Base-by-base conservation (phyloP, 306 rosid species). In the Sphenostylis stenocarpa region DNA sequence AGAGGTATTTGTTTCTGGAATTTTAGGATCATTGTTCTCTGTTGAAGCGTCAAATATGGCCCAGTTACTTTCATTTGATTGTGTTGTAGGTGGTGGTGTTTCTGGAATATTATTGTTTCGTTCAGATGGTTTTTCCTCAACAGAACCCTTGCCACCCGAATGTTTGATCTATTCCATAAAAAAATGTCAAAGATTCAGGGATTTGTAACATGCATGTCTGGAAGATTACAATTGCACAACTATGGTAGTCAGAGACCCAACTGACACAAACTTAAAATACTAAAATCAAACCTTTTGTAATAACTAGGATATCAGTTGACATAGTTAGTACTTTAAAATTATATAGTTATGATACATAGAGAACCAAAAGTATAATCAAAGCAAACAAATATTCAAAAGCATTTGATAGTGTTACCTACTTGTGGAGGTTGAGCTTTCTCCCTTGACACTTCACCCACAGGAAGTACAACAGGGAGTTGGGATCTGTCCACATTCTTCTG, bases 21-120 rank as follows among this genome's bases (percentile, higher is more conserved):
- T 79, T 76, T 63, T 28, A 13, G 81, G 63, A 69, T 26, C 34
- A 73, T 29, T 73, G 5, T 48, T 24, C 20, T 39, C 57, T 41
- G 52, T 38, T 19, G 62, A 82, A 8, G 48, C 2, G 17, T 62
- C 91, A 83, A 87, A 87, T 14, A 84, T 23, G 20, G 89, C 87
- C 92, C 90, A 85, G 75, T 82, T 87, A 69, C 31, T 76, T 60
- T 53, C 77, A 67, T 75, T 69, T 33, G 85, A 47, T 38, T 78
- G 86, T 72, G 83, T 67, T 69, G 65, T 47, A 47, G 51, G 45
- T 33, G 82, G 49, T 33, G 82, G 91, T 33, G 77, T 87, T 81
- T 49, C 84, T 24, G 79, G 55, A 17, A 36, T 72, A 43, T 23
- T 53, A 12, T 0, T 56, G 72, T 61, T 75, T 72, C 47, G 73